Base-by-base conservation (phyloP, 2,329 filamentous ascomycete genomes). In the Zopfia rhizophila region DNA sequence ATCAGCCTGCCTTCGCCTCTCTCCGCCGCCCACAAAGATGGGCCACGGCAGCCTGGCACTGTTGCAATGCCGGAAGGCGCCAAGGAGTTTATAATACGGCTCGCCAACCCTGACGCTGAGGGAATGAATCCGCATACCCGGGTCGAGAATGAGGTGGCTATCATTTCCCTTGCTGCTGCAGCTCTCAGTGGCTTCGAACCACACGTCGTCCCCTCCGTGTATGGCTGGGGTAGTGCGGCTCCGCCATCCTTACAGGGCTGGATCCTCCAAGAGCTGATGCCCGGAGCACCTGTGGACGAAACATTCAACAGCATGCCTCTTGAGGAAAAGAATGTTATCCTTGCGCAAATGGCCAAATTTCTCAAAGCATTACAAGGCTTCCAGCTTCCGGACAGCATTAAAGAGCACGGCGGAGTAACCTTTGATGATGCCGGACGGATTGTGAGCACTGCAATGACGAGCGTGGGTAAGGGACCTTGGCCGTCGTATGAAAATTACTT, bases 231-330 rank as follows among this genome's bases (percentile, higher is more conserved):
- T 7, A 61, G 55, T 24, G 62, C 60, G 28, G 46, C 54, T 2
- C 23, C 25, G 18, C 21, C 51, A 28, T 54, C 53, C 31, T 51
- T 41, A 17, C 58, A 56, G 35, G 55, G 60, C 35, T 67, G 62
- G 53, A 70, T 69, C 42, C 36, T 73, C 18, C 57, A 69, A 45
- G 52, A 70, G 31, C 33, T 56, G 5, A 70, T 72, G 67, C 60
- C 65, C 19, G 65, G 69, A 10, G 19, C 38, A 16, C 41, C 55
- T 8, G 31, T 69, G 6, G 51, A 52, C 28, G 51, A 61, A 22
- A 38, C 38, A 24, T 66, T 67, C 23, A 24, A 29, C 11, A 47
- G 24, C 14, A 63, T 69, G 60, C 17, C 38, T 28, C 31, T 56
- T 4, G 40, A 39, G 17, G 29, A 65, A 27, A 65, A 68, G 48